Base-by-base conservation (phyloP, 495 filamentous ascomycete genomes). In the Hyphodiscus hymeniophilus region DNA sequence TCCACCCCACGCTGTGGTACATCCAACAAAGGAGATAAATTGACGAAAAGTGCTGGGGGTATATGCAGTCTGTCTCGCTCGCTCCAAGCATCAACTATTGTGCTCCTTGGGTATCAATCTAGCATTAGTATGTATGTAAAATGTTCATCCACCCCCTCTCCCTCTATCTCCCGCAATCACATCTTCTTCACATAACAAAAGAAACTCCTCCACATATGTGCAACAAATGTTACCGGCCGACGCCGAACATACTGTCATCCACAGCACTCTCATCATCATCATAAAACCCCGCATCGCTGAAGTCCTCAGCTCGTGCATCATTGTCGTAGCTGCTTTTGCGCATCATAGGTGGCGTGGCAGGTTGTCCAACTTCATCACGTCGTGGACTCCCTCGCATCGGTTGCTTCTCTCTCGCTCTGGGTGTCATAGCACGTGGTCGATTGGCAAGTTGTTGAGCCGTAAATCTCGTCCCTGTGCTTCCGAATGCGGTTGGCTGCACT, bases 321-420 rank as follows among this genome's bases (percentile, higher is more conserved):
- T 73, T 69, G 58, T 89, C 85, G 56, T 90, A 90, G 54, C 76
- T 79, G 15, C 66, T 73, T 45, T 76, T 65, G 12, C 79, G 73
- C 63, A 87, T 75, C 59, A 89, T 79, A 8, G 82, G 82, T 35
- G 85, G 84, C 22, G 85, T 89, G 36, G 70, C 66, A 28, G 74
- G 82, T 38, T 73, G 58, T 10, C 24, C 31, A 11, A 15, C 63
- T 33, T 60, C 61, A 38, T 28, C 17, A 38, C 43, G 11, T 39
- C 35, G 20, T 32, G 55, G 52, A 46, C 33, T 54, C 32, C 41
- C 43, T 33, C 42, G 49, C 38, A 47, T 61, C 55, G 43, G 54
- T 7, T 43, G 48, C 17, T 38, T 48, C 16, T 28, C 40, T 34
- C 16, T n/a, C 52, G 47, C 66, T 65, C 38, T 67, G 40, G 6